These are phyloP conservation scores for Paraconiothyrium sp. DNA, from an alignment of 2,329 filamentous ascomycete species.

Conservation along the genomic window DNA sequence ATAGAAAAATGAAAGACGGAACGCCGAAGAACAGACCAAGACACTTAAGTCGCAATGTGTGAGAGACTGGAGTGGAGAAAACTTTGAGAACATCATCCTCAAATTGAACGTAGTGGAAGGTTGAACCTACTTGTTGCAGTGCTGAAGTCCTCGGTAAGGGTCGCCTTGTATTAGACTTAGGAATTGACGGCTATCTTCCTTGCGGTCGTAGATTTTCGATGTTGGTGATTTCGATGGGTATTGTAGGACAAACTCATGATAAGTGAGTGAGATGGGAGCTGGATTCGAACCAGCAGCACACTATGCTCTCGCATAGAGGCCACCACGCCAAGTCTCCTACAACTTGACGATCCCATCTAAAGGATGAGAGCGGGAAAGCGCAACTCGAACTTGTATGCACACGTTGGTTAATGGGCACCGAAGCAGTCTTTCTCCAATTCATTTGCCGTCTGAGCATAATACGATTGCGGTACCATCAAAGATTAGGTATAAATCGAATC, in stretches of 20 bases:
- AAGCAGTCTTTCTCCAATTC: no score
- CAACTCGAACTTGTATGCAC: no score
- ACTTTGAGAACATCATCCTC: background rate
- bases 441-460: no score
- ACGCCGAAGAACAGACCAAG: background rate
- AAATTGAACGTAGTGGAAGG: background rate
- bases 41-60: no score
- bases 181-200: background rate
- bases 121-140: constrained; percentile 2
- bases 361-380: background rate
- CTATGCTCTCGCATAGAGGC: constrained; percentile 15
- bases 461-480: no score
- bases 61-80: background rate
- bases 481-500: no score
- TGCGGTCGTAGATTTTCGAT: background rate
- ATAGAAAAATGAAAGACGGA: no score
- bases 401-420: no score
- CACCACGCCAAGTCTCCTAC: constrained; percentile 18
- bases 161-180: background rate
- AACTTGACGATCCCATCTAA: constrained; percentile 13
- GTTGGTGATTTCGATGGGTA: background rate
- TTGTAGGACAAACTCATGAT: constrained; percentile 5
- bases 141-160: background rate
- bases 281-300: constrained; percentile 19
- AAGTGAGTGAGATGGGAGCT: constrained; percentile 8